Evolutionary conservation across 306 rosid species (phyloP), one percentile per base, ranked within the genome.

Genomic region (Leucaena leucocephala): DNA sequence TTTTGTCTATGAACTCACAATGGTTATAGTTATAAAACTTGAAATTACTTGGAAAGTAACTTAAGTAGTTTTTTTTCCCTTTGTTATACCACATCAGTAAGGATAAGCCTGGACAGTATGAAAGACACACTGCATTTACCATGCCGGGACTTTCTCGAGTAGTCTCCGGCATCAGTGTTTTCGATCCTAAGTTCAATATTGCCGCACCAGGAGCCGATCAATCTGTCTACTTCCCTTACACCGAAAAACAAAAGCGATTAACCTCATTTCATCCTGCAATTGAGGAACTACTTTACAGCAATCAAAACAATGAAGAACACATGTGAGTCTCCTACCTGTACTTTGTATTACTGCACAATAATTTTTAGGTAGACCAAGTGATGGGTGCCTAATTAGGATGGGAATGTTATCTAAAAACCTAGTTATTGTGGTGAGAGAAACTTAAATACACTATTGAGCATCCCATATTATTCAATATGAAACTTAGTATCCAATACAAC

Each of bases 161-260:
- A 13, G 89, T 89, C 68, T 94, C 97, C 0, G 98, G 98, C 81
- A 90, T 91, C 86, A 86, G 83, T 85, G 94, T 94, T 57, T 90
- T 91, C 69, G 94, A 94, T 78, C 97, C 98, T 5, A 94, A 89
- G 86, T 90, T 94, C 90, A 94, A 94, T 91, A 94, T 94, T 74
- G 97, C 98, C 68, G 90, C 97, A 13, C 98, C 98, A 4, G 98
- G 98, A 13, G 98, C 98, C 81, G 98, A 94, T 74, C 96, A 91
- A 80, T 69, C 97, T 62, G 92, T 94, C 27, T 94, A 94, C 86
- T 94, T 94, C 76, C 94, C 98, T 71, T 78, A 57, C 68, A 76
- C 88, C 0, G 91, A 90, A 43, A 85, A 80, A 65, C 78, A 84
- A 1, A 52, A 40, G 78, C 68, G 87, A 27, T 73, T 84, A 35